phyloP scores from a whole-genome alignment of 2,329 filamentous ascomycete species.

The Chrysoporthe deuterocubensis region DNA sequence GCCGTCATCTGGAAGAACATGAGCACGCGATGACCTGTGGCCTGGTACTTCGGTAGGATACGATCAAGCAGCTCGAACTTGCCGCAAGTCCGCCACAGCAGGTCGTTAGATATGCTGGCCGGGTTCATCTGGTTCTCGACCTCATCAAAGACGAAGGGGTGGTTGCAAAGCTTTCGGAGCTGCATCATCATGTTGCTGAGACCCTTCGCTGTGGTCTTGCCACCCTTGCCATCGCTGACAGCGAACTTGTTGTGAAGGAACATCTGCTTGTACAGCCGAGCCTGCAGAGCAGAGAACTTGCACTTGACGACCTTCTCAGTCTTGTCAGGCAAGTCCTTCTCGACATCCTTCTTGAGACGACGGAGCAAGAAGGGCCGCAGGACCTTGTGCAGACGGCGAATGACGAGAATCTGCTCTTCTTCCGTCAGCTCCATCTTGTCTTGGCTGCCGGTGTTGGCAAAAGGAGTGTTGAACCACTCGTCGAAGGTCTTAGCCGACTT shows the following conservation, averaged over 20 bases:
- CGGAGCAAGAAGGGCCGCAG: slow-evolving; percentile 94
- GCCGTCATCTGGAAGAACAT: slow-evolving; percentile 99
- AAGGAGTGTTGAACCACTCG: slow-evolving; percentile 99
- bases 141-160: slow-evolving; percentile 97
- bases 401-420: slow-evolving; percentile 99
- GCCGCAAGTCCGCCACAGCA: slow-evolving; percentile 92
- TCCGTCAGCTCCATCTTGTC: slow-evolving; percentile 99
- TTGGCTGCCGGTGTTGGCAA: slow-evolving; percentile 95
- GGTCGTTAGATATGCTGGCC: slow-evolving; percentile 82
- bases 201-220: slow-evolving; percentile 91
- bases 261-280: slow-evolving; percentile 96
- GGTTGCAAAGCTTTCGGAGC: slow-evolving; percentile 96
- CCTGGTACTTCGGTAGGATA: slow-evolving; percentile 89
- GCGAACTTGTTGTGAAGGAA: slow-evolving; percentile 93
- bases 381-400: slow-evolving; percentile 97
- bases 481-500: slow-evolving; percentile 99
- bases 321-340: slow-evolving; percentile 98
- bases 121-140: slow-evolving; percentile 99
- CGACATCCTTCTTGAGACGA: slow-evolving; percentile 98
- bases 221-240: slow-evolving; percentile 92
- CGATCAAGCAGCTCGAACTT: slow-evolving; percentile 97
- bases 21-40: slow-evolving; percentile 88
- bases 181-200: slow-evolving; percentile 99
- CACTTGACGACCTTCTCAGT: slow-evolving; percentile 99
- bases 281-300: slow-evolving; percentile 93